Base-by-base conservation (phyloP, 2,329 filamentous ascomycete genomes). In the Penicillium sp. region DNA sequence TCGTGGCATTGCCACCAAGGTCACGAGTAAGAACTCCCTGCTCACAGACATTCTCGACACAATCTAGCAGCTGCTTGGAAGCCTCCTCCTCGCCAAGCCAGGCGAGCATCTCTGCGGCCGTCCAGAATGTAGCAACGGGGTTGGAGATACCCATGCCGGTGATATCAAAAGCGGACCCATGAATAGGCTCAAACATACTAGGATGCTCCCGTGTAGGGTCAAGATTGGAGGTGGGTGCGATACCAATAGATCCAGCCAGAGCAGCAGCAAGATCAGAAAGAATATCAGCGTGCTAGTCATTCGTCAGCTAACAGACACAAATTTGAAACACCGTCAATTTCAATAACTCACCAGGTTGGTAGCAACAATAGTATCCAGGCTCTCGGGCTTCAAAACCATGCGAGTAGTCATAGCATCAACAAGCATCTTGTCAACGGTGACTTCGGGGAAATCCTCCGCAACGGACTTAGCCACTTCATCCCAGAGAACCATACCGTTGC, bases 251-350 rank as follows among this genome's bases (percentile, higher is more conserved):
- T 0, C 87, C 87, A 2, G 86, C 86, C 7, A 89, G 74, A 0
- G 86, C 85, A 13, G 87, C 86, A 6, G 86, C 87, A 18, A 90
- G 76, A 63, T 90, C 87, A 0, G 85, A 88, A 4, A 90, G 79
- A 46, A 89, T 88, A 58, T 89, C 86, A 6, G 84, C 85, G 70
- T 81, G 67, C 66, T 74, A 42, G 27, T 30, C 0, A 38, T 72
- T 68, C 63, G 74, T 59, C 9, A 61, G 58, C 43, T n/a, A 10
- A 29, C 13, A 36, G 8, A 38, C 13, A 23, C 7, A 41, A 11
- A 2, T 39, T 19, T 16, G 1, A 18, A 14, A 10, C 19, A 27
- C 9, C 18, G 38, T 39, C 3, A 26, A 29, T 13, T 9, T 18
- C 3, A 14, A 35, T 1, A 13, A 67, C 63, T 49, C 55, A 73